Conservation (phyloP, 176 grass and related monocot genomes). For the Triticum timopheevii region DNA sequence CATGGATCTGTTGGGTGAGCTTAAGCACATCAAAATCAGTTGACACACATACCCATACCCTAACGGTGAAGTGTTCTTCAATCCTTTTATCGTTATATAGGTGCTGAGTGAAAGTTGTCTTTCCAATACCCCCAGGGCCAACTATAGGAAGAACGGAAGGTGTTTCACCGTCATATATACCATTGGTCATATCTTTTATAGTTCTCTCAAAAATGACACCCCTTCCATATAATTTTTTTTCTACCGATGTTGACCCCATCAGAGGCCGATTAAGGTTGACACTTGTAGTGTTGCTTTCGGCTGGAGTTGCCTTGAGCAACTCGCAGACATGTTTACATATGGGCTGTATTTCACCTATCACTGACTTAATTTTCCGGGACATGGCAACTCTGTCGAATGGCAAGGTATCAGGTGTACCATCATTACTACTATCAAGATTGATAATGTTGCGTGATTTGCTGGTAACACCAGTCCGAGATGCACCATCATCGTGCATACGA, state of each 20-base stretch:
- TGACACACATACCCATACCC: background rate
- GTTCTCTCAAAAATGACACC: background rate
- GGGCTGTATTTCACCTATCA: background rate
- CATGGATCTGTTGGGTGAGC: background rate
- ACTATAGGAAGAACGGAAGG: background rate
- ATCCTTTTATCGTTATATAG: background rate
- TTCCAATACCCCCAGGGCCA: background rate
- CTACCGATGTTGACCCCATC: background rate
- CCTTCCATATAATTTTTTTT: constrained; percentile 9
- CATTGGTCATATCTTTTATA: background rate
- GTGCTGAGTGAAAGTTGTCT: background rate
- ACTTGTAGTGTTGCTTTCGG: background rate
- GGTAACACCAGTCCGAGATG: too few species aligned
- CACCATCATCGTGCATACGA: background rate
- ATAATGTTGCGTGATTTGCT: background rate
- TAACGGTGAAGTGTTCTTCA: background rate
- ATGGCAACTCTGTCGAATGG: background rate
- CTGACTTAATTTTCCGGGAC: background rate
- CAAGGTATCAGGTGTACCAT: background rate
- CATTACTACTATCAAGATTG: background rate
- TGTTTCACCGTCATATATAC: background rate
- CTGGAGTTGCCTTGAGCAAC: background rate
- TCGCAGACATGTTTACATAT: background rate
- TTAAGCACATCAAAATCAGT: background rate
- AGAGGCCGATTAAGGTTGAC: background rate